A percentile compares a stretch with the other conserved stretches of the same genome.
These are phyloP conservation scores for Didymella segeticola DNA, from an alignment of 2,329 filamentous ascomycete species.

Conservation along the genomic window DNA sequence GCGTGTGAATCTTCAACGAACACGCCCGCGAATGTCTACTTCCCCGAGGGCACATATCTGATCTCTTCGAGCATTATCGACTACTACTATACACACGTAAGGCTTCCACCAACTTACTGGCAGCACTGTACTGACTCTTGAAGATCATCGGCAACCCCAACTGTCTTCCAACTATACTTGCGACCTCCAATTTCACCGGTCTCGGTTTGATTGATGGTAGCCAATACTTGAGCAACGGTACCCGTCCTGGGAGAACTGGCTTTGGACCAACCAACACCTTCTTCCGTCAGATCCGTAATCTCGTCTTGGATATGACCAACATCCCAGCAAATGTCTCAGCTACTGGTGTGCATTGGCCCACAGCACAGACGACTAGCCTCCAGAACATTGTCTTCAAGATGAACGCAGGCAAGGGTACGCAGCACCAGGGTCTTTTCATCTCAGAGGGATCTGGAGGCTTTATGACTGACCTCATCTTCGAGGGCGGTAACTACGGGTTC, in stretches of 20 bases:
- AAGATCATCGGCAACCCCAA: slow-evolving; percentile 65
- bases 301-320: slow-evolving; percentile 66
- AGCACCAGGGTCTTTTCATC: slow-evolving; percentile 55
- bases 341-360: slow-evolving; percentile 56
- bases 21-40: slow-evolving; percentile 64
- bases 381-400: slow-evolving; percentile 56
- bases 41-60: slow-evolving; percentile 65
- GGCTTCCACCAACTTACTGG: background rate
- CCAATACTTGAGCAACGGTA: slow-evolving; percentile 52
- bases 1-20: slow-evolving; percentile 55
- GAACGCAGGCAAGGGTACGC: slow-evolving; percentile 53
- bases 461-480: slow-evolving; percentile 55
- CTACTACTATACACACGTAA: slow-evolving; percentile 66
- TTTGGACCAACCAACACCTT: slow-evolving; percentile 67
- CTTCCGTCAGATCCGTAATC: slow-evolving; percentile 69
- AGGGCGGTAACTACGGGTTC: slow-evolving; percentile 52
- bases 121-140: slow-evolving; percentile 5
- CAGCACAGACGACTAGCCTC: slow-evolving; percentile 54
- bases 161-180: slow-evolving; percentile 62
- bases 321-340: slow-evolving; percentile 56
- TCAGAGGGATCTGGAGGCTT: slow-evolving; percentile 55
- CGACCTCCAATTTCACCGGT: slow-evolving; percentile 59
- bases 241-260: slow-evolving; percentile 43
- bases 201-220: slow-evolving; percentile 66
- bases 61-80: slow-evolving; percentile 64